These are phyloP conservation scores for Venustampulla echinocandica DNA, from an alignment of 495 filamentous ascomycete genomes.

Conservation along the genomic window DNA sequence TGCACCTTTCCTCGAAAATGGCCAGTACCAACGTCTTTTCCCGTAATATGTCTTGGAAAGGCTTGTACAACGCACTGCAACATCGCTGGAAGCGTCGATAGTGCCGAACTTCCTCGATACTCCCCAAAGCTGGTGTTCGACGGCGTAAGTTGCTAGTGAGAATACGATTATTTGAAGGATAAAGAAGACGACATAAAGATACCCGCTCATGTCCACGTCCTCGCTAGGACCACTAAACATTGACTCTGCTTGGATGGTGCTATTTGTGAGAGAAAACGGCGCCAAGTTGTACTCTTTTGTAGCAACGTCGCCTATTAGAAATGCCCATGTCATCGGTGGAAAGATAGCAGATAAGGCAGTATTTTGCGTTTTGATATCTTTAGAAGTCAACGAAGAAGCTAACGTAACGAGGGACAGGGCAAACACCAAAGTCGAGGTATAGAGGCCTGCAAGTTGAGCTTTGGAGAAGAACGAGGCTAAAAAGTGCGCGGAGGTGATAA, in stretches of 20 bases:
- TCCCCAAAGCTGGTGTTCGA: constrained; percentile 17
- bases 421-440: constrained; percentile 30
- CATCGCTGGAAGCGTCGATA: constrained; percentile 15
- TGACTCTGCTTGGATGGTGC: neutral
- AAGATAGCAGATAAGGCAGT: constrained; percentile 11
- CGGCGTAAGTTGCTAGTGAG: constrained; percentile 9
- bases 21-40: constrained; percentile 18
- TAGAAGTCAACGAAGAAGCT: neutral
- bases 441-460: constrained; percentile 39
- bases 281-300: constrained; percentile 7
- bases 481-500: constrained; percentile 35
- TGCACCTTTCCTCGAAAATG: constrained; percentile 20
- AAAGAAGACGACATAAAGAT: constrained; percentile 20
- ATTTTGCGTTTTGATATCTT: neutral
- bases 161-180: constrained; percentile 17
- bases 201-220: constrained; percentile 11
- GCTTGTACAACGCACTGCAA: constrained; percentile 18
- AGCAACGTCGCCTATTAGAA: constrained; percentile 15
- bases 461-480: constrained; percentile 37
- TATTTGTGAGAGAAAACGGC: constrained; percentile 4
- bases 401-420: constrained; percentile 35
- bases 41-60: constrained; percentile 18
- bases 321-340: constrained; percentile 16
- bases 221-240: neutral
- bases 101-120: constrained; percentile 10